Base-by-base conservation (phyloP, 352 stramenopile species). In the Phytopythium ostracodes region DNA sequence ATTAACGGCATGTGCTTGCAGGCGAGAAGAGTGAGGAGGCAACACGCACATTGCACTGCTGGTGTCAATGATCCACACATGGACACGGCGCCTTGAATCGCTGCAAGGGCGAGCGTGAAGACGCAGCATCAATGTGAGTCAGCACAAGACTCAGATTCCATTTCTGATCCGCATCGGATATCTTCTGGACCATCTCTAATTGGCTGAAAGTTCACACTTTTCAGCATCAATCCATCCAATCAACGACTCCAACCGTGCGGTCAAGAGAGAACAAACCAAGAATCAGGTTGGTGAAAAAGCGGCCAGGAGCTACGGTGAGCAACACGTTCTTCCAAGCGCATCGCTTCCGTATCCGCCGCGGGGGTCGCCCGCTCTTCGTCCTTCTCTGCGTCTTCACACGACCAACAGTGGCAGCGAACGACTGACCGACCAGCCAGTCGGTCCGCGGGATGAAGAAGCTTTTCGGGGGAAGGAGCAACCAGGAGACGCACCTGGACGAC, bases 401-500 rank as follows among this genome's bases (percentile, higher is more conserved):
- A n/a, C n/a, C n/a, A n/a, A n/a, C n/a, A n/a, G n/a, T n/a, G n/a
- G n/a, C n/a, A n/a, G n/a, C 14, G 33, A 14, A 38, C 33, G 33
- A 38, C 7, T 10, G 33, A 38, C 33, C 33, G 33, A 38, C 7
- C 33, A 22, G 10, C 44, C 0, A 4, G n/a, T 25, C n/a, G n/a
- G 20, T 12, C 12, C 4, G 14, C 2, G 12, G 14, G 17, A 78
- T 76, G 67, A 74, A 76, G 56, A 73, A 69, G 63, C 57, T 78
- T 11, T 71, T 78, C 54, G 60, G 60, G 44, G 22, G 33, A 1
- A 12, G 18, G 11, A 64, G 47, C 36, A 60, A 73, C 22, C 24
- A 62, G 25, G 27, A 60, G 25, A 46, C 56, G 29, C 38, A 46
- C 22, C 17, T 52, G 24, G 38, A 60, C 33, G 25, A n/a, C n/a